Base-by-base conservation (phyloP, 2,329 filamentous ascomycete species). In the Microcera coccophila region DNA sequence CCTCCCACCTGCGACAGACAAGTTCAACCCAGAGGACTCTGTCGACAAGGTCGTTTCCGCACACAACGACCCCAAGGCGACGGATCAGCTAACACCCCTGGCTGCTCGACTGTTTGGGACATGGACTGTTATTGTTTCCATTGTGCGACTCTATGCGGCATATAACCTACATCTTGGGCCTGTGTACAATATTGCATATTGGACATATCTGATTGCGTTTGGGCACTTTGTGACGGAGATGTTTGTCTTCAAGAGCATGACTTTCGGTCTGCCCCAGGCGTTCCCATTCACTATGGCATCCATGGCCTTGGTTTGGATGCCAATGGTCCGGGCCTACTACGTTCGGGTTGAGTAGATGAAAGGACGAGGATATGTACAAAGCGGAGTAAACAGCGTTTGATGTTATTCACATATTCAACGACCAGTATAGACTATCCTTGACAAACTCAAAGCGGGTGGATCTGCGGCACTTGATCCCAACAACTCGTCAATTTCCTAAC, bases 21-120 rank as follows among this genome's bases (percentile, higher is more conserved):
- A 57, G 28, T 70, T 65, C 63, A 68, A 78, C 57, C 72, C 73
- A 11, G 75, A 78, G 17, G 75, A 80, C 58, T 69, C 73, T 52
- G 65, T 71, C 20, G 63, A 73, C 53, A 80, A 81, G 59, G 67
- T 79, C 43, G 56, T 77, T 22, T 55, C 69, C 32, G 64, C 67
- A 19, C 45, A 75, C 7, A 66, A 71, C 41, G 69, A 71, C 38
- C 63, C 70, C 44, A 71, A 71, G 57, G 73, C 67, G 34, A 59
- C 67, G 44, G 78, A 81, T 58, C 78, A 82, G 65, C 79, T 88
- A 42, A 90, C 87, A 5, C 81, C 85, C 4, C 79, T 95, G 21
- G 84, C 82, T 10, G 83, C 83, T 19, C 83, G 88, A 50, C 82
- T 88, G 16, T 95, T 95, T 64, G 90, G 86, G 41, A 93, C 87